These are phyloP conservation scores for Talaromyces proteolyticus DNA, from an alignment of 495 filamentous ascomycete genomes.

Conservation along the genomic window DNA sequence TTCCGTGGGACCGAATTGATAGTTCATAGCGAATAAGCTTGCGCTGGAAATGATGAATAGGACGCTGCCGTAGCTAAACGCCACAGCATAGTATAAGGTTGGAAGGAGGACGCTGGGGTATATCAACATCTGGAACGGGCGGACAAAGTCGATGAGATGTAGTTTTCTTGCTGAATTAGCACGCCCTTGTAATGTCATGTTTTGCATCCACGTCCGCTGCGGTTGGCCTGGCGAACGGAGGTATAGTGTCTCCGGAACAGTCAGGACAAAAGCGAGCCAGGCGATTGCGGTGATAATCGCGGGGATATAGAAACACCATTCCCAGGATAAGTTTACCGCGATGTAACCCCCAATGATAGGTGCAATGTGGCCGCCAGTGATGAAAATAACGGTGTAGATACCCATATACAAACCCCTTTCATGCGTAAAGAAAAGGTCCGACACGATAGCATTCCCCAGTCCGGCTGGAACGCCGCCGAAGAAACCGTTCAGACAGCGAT, in stretches of 20 bases:
- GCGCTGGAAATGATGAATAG: constrained; percentile 22
- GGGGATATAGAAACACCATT: constrained; percentile 19
- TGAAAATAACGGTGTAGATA: constrained; percentile 17
- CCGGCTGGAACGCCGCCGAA: constrained; percentile 24
- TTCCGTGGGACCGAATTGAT: constrained; percentile 20
- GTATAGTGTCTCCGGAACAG: constrained; percentile 25
- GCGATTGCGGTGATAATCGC: constrained; percentile 11
- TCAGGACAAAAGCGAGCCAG: constrained; percentile 15
- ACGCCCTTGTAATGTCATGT: constrained; percentile 14
- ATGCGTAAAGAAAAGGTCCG: constrained; percentile 37
- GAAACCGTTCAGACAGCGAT: constrained; percentile 29
- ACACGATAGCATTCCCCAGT: constrained; percentile 29
- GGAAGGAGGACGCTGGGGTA: constrained; percentile 19
- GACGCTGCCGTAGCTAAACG: constrained; percentile 17
- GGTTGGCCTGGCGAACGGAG: constrained; percentile 9
- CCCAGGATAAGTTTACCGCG: constrained; percentile 14
- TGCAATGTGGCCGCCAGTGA: constrained; percentile 17
- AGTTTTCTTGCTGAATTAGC: constrained; percentile 11
- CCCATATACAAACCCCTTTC: constrained; percentile 27
- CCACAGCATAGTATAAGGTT: constrained; percentile 14
- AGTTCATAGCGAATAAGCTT: constrained; percentile 14
- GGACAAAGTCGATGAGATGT: constrained; percentile 13
- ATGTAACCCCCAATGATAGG: constrained; percentile 19
- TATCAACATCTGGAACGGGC: constrained; percentile 19
- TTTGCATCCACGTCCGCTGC: constrained; percentile 10